Conservation (phyloP, 805 yeast species). For the Candida lessepsii region DNA sequence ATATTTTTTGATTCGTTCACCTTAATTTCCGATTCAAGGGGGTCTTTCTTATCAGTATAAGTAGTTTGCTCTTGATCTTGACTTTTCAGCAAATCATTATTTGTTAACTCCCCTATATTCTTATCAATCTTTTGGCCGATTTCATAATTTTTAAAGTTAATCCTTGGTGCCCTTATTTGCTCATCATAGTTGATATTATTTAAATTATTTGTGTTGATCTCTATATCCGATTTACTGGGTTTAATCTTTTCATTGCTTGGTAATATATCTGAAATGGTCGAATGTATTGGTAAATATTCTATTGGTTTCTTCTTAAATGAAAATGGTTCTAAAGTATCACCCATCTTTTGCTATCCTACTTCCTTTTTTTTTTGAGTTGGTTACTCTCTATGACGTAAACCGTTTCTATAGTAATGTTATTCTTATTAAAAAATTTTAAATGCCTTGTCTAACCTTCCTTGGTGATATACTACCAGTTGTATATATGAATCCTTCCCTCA, state of each 20-base stretch:
- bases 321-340: slow-evolving; percentile 20
- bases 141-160: slow-evolving; percentile 15
- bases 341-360: slow-evolving; percentile 16
- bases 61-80: no score
- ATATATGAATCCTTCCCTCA: neutral
- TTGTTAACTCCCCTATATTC: neutral
- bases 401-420: neutral
- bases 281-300: slow-evolving; percentile 17
- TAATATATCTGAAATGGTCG: slow-evolving; percentile 28
- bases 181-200: slow-evolving; percentile 46
- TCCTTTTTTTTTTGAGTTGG: neutral
- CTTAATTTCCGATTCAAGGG: no score
- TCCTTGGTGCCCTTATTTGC: slow-evolving; percentile 54
- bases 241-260: slow-evolving; percentile 12
- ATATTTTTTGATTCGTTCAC: no score
- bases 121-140: neutral
- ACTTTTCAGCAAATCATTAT: no score
- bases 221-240: neutral
- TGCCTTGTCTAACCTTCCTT: no score
- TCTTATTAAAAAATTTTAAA: no score
- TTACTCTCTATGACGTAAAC: neutral
- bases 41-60: no score
- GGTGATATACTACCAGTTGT: no score
- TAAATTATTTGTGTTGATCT: neutral
- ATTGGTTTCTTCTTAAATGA: slow-evolving; percentile 33